Conservation (phyloP, 306 rosid genomes). For the Prunus mongolica region DNA sequence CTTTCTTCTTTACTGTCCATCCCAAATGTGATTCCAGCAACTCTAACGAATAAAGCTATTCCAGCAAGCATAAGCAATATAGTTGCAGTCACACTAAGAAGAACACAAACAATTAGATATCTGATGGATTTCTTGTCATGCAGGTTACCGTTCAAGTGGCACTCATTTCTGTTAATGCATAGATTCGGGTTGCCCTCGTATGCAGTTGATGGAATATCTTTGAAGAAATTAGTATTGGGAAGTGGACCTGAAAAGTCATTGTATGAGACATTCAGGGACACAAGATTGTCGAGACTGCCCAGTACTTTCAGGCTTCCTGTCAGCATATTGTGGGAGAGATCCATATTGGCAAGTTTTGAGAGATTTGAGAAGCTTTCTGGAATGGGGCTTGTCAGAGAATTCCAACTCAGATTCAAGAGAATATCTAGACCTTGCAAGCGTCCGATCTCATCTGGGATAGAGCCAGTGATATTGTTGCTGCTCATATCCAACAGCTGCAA, state of each 20-base stretch:
- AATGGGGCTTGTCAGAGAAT: constrained; percentile 64
- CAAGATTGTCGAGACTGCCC: constrained; percentile 67
- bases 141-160: constrained; percentile 30
- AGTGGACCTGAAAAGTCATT: constrained; percentile 72
- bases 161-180: constrained; percentile 49
- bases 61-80: constrained; percentile 49
- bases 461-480: constrained; percentile 60
- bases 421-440: constrained; percentile 72
- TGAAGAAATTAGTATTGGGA: constrained; percentile 77
- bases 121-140: constrained; percentile 43
- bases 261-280: constrained; percentile 78
- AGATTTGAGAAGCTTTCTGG: constrained; percentile 81
- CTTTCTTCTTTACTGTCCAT: constrained; percentile 37
- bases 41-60: constrained; percentile 47
- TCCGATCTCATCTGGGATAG: constrained; percentile 77
- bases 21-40: constrained; percentile 40
- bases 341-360: constrained; percentile 80
- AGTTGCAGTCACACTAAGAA: constrained; percentile 58
- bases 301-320: constrained; percentile 60
- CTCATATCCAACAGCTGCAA: constrained; percentile 84
- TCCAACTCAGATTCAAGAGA: constrained; percentile 85
- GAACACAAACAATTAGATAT: constrained; percentile 47
- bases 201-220: constrained; percentile 56
- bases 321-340: constrained; percentile 78
- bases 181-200: constrained; percentile 69